Evolutionary conservation across 805 yeast genomes (phyloP).

Genomic region (Saccharomycopsis javanensis): DNA sequence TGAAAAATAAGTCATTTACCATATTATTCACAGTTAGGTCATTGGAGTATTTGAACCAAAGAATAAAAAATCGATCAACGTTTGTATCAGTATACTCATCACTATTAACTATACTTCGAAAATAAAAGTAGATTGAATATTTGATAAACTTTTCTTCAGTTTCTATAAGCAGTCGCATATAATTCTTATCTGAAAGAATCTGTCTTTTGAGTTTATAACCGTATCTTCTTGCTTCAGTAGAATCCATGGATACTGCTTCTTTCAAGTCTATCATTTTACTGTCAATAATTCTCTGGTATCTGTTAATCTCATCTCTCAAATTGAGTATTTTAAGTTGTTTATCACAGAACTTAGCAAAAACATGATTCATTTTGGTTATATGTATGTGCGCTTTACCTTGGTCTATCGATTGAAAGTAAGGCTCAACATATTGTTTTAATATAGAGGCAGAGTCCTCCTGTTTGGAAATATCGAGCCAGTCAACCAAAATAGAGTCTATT

Average conservation of each 20-base stretch:
- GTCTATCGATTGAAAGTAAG: conserved; percentile 24
- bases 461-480: conserved; percentile 66
- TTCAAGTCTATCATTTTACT: conserved; percentile 39
- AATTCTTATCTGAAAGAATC: conserved; percentile 39
- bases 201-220: conserved; percentile 40
- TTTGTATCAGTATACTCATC: conserved; percentile 42
- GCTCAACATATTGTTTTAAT: conserved; percentile 45
- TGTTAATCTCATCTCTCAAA: conserved; percentile 35
- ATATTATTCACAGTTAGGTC: conserved; percentile 35
- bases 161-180: conserved; percentile 31
- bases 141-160: conserved; percentile 36
- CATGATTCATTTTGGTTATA: conserved; percentile 38
- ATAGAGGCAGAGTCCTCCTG: conserved; percentile 56
- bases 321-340: conserved; percentile 41
- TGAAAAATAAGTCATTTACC: conserved; percentile 30
- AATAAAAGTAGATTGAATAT: conserved; percentile 49
- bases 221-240: conserved; percentile 43
- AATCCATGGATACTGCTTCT: conserved; percentile 38
- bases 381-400: not conserved
- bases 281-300: conserved; percentile 31
- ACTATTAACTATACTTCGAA: conserved; percentile 40
- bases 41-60: conserved; percentile 64
- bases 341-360: conserved; percentile 68
- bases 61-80: conserved; percentile 66
- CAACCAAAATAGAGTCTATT: conserved; percentile 37